Base-by-base conservation (phyloP, 768 basidiomycete species). In the Hericium alpestre region DNA sequence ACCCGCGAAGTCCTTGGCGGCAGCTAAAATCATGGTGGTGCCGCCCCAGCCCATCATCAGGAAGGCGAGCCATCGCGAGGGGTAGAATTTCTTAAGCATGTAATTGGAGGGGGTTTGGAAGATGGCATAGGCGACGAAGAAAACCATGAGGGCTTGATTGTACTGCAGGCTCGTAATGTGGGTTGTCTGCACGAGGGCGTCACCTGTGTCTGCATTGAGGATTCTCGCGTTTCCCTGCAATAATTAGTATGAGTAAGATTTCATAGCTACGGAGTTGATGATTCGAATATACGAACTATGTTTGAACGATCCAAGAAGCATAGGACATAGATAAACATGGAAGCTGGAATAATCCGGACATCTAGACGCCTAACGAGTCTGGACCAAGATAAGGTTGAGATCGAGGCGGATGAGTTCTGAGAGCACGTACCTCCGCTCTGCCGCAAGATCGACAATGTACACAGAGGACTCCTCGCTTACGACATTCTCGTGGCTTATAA, bases 91-190 rank as follows among this genome's bases (percentile, higher is more conserved):
- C 64, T 75, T 75, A 54, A 75, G 67, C 60, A 73, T 60, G 50
- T 69, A 67, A 57, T 76, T 74, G 12, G 71, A 71, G 2, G 75
- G 74, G 10, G 70, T 67, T 59, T 76, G 73, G 60, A 73, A 71
- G 18, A 72, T 40, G 5, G 71, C 75, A 59, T 76, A 76, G 12
- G 71, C 68, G 54, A 73, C 64, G 55, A 71, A 65, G 64, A 73
- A 73, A 40, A 72, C 67, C 68, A 72, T 72, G 20, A 74, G 65
- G 3, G 72, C 72, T 40, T 69, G 67, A 38, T 69, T 69, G 62
- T 71, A 73, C 50, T 73, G 66, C 13, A 66, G 56, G 56, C 60
- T 57, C 11, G 67, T 61, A 53, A 71, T 66, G 46, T 62, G 59
- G 18, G 66, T 63, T 16, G 61, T 65, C 10, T 68, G 65, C 32